Percentiles rank a stretch among this genome's conserved stretches.
Evolutionary conservation across 306 rosid genomes (phyloP).

Genomic region (Sophora flavescens): DNA sequence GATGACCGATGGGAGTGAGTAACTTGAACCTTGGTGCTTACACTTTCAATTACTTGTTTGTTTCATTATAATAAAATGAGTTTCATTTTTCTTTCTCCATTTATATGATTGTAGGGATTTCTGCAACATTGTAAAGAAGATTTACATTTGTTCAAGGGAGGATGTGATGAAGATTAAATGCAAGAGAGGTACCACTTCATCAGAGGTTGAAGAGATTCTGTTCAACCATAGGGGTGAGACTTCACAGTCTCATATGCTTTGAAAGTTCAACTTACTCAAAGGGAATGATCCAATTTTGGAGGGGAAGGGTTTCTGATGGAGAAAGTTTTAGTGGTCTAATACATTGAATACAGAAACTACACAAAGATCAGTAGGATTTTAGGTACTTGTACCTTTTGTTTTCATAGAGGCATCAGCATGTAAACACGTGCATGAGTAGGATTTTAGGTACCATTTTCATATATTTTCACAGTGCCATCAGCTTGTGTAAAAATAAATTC

Average conservation of each 20-base stretch:
- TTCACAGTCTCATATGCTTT: constrained; percentile 37
- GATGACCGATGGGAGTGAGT: constrained; percentile 91
- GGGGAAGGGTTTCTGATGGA: constrained; percentile 42
- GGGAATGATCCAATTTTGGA: constrained; percentile 6
- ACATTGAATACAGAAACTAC: not conserved
- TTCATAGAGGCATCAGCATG: too few relatives aligned
- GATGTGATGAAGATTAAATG: constrained; percentile 72
- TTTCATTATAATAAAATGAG: not conserved
- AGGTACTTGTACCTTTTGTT: too few relatives aligned
- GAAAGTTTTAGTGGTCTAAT: not conserved
- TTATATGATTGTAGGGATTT: constrained; percentile 64
- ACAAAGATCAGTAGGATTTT: constrained; percentile 27
- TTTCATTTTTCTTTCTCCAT: not conserved
- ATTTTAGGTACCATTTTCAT: not conserved
- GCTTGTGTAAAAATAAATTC: constrained; percentile 24
- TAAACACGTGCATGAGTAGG: too few relatives aligned
- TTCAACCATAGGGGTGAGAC: constrained; percentile 53
- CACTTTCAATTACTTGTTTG: constrained; percentile 15
- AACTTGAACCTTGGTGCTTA: not conserved
- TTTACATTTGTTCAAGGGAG: constrained; percentile 70
- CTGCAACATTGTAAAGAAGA: constrained; percentile 78
- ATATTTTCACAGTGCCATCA: constrained; percentile 8
- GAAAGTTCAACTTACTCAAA: not conserved
- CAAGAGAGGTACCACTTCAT: constrained; percentile 58
- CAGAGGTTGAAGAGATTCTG: constrained; percentile 57